phyloP scores from a whole-genome alignment of 129 eudicot genomes.

The Flaveria sonorensis region DNA sequence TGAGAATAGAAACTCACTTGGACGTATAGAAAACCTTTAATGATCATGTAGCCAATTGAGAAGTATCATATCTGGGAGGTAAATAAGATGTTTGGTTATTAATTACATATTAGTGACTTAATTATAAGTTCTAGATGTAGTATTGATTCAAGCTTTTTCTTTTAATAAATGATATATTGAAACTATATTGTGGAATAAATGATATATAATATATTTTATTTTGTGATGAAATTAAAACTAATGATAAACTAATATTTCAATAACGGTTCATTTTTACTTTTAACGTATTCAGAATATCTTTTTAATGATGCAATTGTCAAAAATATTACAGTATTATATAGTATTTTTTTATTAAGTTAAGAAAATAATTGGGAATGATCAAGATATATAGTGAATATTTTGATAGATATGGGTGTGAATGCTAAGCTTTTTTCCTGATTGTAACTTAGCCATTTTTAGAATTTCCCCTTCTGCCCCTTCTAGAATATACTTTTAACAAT shows the following conservation, averaged over 20 bases:
- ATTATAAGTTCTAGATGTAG: background rate
- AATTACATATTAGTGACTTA: background rate
- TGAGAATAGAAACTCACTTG: background rate
- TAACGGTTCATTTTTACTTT: background rate
- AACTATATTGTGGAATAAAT: background rate
- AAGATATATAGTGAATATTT: background rate
- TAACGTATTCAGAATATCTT: background rate
- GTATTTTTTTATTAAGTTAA: background rate
- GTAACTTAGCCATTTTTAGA: no score
- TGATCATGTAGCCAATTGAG: background rate
- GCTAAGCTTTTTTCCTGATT: background rate
- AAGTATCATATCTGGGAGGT: background rate
- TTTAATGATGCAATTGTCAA: background rate
- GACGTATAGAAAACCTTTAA: background rate
- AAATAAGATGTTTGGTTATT: background rate
- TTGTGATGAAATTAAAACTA: background rate
- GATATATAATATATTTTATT: background rate
- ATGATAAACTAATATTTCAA: background rate
- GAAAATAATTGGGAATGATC: background rate
- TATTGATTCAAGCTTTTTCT: background rate
- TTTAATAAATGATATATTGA: background rate
- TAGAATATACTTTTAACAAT: no score
- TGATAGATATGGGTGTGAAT: background rate
- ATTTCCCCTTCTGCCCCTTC: no score
- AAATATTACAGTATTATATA: no score